Evolutionary conservation across 192 early-diverging fungal species (phyloP).

Genomic region (Coemansia sp.): DNA sequence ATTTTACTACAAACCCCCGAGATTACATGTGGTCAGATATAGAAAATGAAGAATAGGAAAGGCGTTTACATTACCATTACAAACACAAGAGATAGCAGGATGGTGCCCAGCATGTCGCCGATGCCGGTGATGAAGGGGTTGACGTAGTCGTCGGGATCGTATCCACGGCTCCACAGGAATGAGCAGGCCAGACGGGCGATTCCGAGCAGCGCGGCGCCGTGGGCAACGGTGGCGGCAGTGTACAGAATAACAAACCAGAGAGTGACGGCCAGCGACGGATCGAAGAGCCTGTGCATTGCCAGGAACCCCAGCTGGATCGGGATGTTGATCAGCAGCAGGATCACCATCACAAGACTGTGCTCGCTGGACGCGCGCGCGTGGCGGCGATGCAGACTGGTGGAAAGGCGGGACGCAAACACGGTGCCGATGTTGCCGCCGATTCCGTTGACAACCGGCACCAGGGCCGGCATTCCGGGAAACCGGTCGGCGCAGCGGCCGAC

Average conservation of each 20-base stretch:
- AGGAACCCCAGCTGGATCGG: conserved; percentile 69
- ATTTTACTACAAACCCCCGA: too few relatives aligned
- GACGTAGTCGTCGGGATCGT: conserved; percentile 77
- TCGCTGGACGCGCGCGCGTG: conserved; percentile 36
- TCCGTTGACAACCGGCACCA: conserved; percentile 56
- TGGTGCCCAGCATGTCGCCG: conserved; percentile 71
- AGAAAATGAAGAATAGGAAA: too few relatives aligned
- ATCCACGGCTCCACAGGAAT: conserved; percentile 65
- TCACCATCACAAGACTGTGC: conserved; percentile 55
- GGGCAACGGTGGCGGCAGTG: conserved; percentile 58
- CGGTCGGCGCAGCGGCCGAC: conserved; percentile 32
- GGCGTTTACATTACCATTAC: conserved; percentile 4
- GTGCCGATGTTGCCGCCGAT: conserved; percentile 80
- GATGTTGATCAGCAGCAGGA: conserved; percentile 68
- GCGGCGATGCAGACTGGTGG: conserved; percentile 67
- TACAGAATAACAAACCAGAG: conserved; percentile 56
- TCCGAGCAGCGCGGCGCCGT: conserved; percentile 58
- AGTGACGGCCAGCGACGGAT: conserved; percentile 50
- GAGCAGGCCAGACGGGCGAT: conserved; percentile 62
- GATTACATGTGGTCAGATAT: too few relatives aligned
- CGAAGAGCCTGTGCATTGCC: conserved; percentile 49
- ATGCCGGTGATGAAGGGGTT: conserved; percentile 61
- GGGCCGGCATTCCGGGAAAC: conserved; percentile 42
- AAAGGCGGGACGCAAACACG: conserved; percentile 75
- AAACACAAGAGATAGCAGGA: conserved; percentile 57